Conservation (phyloP, 495 filamentous ascomycete genomes). For the Xylaria palmicola region DNA sequence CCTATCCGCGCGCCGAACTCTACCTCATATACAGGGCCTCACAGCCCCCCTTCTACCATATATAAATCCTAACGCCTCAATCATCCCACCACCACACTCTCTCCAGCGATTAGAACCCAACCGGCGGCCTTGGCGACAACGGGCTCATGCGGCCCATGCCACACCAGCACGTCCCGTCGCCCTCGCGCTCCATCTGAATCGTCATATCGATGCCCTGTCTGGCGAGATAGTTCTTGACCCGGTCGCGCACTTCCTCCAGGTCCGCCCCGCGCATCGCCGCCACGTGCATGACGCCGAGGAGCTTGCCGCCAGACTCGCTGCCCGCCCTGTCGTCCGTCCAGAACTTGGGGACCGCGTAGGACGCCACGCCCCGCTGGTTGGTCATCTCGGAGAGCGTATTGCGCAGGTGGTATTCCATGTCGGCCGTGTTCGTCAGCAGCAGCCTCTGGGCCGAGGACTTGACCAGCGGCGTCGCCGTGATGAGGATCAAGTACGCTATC, state of each 20-base stretch:
- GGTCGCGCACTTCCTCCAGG: slow-evolving; percentile 72
- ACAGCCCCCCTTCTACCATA: too few species aligned
- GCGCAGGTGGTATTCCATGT: slow-evolving; percentile 84
- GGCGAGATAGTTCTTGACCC: slow-evolving; percentile 58
- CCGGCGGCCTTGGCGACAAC: slow-evolving; percentile 15
- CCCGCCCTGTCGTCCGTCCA: slow-evolving; percentile 79
- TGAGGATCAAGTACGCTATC: slow-evolving; percentile 90
- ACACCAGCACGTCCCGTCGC: slow-evolving; percentile 80
- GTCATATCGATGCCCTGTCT: slow-evolving; percentile 68
- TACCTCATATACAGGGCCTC: too few species aligned
- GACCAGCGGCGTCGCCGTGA: slow-evolving; percentile 84
- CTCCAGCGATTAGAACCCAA: slow-evolving; percentile 14
- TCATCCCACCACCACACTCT: background rate
- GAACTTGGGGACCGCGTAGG: slow-evolving; percentile 86
- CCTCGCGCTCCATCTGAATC: slow-evolving; percentile 73
- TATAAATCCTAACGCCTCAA: too few species aligned
- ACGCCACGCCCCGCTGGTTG: slow-evolving; percentile 76
- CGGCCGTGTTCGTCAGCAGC: slow-evolving; percentile 78
- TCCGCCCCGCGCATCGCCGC: slow-evolving; percentile 67
- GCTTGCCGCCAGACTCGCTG: slow-evolving; percentile 47
- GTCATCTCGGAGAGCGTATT: slow-evolving; percentile 82
- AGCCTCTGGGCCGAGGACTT: slow-evolving; percentile 77
- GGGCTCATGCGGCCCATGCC: slow-evolving; percentile 37
- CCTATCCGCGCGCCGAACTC: too few species aligned
- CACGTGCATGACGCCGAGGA: slow-evolving; percentile 82